These are phyloP conservation scores for Closterium sp. DNA, from an alignment of 139 green algal species.

Conservation along the genomic window DNA sequence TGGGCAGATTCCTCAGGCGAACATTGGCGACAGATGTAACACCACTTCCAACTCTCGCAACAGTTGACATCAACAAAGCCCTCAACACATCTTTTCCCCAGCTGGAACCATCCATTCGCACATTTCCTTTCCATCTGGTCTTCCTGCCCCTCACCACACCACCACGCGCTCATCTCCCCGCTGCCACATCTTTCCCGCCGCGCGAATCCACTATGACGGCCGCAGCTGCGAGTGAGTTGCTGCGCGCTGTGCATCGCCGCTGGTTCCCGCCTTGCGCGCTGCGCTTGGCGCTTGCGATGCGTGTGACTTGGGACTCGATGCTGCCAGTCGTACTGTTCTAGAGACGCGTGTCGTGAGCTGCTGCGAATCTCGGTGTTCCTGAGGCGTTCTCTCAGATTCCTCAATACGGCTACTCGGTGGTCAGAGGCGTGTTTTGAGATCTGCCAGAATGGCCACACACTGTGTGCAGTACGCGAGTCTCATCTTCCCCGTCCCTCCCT, in stretches of 20 bases:
- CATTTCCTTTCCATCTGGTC: not conserved
- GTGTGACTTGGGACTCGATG: not conserved
- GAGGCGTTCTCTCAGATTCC: not conserved
- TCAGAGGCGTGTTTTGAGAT: too few relatives aligned
- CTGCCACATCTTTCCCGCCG: not conserved
- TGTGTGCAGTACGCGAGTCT: not conserved
- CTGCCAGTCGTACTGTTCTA: not conserved
- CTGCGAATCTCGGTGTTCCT: not conserved
- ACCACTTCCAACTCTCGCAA: too few relatives aligned
- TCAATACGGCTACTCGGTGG: too few relatives aligned
- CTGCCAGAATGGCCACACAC: not conserved
- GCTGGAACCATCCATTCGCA: too few relatives aligned
- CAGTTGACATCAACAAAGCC: too few relatives aligned
- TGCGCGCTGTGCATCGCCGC: not conserved
- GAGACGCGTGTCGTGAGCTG: not conserved
- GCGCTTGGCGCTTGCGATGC: not conserved
- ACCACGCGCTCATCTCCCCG: not conserved
- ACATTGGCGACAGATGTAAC: too few relatives aligned
- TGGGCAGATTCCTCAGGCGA: too few relatives aligned
- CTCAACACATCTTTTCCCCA: too few relatives aligned
- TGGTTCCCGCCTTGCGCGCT: not conserved
- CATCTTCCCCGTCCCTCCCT: not conserved
- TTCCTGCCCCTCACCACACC: not conserved
- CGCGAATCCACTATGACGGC: not conserved
- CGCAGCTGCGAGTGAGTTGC: not conserved